These are phyloP conservation scores for Penicillium riverlandense DNA, from an alignment of 495 filamentous ascomycete genomes.

Conservation along the genomic window DNA sequence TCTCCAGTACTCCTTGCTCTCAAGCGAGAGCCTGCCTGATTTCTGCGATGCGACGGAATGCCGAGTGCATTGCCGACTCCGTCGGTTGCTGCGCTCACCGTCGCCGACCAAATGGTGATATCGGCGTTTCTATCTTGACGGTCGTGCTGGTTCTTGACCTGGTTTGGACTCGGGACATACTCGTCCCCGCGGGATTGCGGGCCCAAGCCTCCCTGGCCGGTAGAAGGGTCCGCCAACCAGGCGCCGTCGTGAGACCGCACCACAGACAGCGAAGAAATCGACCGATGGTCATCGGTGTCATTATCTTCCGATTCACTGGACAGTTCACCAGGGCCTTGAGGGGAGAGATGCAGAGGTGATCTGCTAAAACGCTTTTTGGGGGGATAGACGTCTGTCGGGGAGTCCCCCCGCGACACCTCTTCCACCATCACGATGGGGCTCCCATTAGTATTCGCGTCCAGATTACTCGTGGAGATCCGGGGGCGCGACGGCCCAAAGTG, in stretches of 20 bases:
- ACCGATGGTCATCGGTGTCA: slow-evolving; percentile 14
- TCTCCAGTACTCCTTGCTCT: slow-evolving; percentile 44
- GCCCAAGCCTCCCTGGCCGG: slow-evolving; percentile 32
- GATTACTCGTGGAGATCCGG: slow-evolving; percentile 10
- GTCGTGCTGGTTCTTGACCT: slow-evolving; percentile 32
- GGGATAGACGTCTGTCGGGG: slow-evolving; percentile 23
- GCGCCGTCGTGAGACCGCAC: slow-evolving; percentile 22
- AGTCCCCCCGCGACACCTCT: slow-evolving; percentile 41
- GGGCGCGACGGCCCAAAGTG: slow-evolving; percentile 8
- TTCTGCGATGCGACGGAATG: slow-evolving; percentile 11
- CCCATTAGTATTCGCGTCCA: slow-evolving; percentile 13
- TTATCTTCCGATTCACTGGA: slow-evolving; percentile 26
- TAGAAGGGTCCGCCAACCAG: slow-evolving; percentile 23
- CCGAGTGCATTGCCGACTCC: slow-evolving; percentile 29
- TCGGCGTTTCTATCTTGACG: slow-evolving; percentile 36
- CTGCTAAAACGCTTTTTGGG: slow-evolving; percentile 24
- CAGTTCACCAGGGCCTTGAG: slow-evolving; percentile 11
- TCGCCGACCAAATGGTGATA: slow-evolving; percentile 37
- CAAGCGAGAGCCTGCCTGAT: slow-evolving; percentile 17
- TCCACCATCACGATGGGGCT: slow-evolving; percentile 43
- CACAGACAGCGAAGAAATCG: slow-evolving; percentile 10
- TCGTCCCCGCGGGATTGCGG: slow-evolving; percentile 30
- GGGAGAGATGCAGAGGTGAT: slow-evolving; percentile 35
- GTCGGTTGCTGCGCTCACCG: slow-evolving; percentile 34
- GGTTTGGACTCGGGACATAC: slow-evolving; percentile 38